Percentiles rank a stretch among this genome's conserved stretches.
Conservation (phyloP, 2,329 filamentous ascomycete species). For the Plectosphaerella cucumerina region DNA sequence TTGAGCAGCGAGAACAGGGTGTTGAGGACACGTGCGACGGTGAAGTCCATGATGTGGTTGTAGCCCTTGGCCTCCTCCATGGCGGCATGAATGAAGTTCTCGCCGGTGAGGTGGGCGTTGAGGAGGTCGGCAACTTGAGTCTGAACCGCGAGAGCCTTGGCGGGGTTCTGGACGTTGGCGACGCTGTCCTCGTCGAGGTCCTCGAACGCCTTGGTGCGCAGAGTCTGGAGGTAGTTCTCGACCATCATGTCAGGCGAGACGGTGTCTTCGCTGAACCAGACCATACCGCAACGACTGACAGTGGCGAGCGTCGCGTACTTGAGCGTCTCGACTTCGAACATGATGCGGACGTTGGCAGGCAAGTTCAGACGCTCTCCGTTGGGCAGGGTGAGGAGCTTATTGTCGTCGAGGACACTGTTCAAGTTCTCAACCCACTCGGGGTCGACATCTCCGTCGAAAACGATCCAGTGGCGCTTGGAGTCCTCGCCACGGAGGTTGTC, state of each 20-base stretch:
- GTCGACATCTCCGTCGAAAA: constrained; percentile 98
- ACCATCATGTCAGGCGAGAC: constrained; percentile 93
- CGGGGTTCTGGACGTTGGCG: constrained; percentile 67
- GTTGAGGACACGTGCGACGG: constrained; percentile 80
- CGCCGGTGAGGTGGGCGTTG: constrained; percentile 67
- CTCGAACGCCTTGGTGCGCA: constrained; percentile 82
- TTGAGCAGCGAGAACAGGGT: constrained; percentile 95
- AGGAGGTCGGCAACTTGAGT: constrained; percentile 75
- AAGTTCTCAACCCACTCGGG: constrained; percentile 99
- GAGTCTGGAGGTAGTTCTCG: constrained; percentile 78
- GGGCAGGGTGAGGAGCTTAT: constrained; percentile 92
- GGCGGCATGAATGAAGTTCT: constrained; percentile 76
- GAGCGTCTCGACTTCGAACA: constrained; percentile 98
- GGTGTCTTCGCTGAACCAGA: constrained; percentile 99
- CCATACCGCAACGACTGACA: constrained; percentile 99
- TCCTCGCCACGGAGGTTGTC: constrained; percentile 98
- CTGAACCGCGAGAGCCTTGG: constrained; percentile 77
- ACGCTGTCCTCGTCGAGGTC: constrained; percentile 92
- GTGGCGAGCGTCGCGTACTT: constrained; percentile 97
- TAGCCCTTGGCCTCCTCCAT: constrained; percentile 72
- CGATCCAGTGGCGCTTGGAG: constrained; percentile 96
- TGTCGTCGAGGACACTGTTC: constrained; percentile 99
- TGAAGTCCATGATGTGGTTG: constrained; percentile 99
- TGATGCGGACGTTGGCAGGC: constrained; percentile 92
- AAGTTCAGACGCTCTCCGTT: constrained; percentile 97